Percentiles rank a stretch among this genome's conserved stretches.
Evolutionary conservation across 2,329 filamentous ascomycete species (phyloP).

Genomic region (Fusarium metavorans): DNA sequence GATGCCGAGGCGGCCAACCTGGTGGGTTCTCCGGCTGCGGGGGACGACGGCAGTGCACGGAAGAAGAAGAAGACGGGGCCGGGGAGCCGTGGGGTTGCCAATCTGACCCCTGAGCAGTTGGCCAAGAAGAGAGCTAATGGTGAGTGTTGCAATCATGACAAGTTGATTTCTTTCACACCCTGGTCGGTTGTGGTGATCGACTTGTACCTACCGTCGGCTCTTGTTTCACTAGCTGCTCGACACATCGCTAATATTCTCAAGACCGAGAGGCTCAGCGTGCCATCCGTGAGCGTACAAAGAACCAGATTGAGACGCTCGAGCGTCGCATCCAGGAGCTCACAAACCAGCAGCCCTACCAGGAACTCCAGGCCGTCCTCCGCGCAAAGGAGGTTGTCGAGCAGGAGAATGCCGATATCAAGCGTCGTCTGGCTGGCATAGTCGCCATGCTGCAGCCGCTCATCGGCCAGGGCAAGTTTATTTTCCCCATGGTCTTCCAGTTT

Average conservation of each 20-base stretch:
- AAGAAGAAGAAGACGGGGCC: slow-evolving; percentile 62
- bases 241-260: slow-evolving; percentile 49
- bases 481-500: background rate
- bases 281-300: slow-evolving; percentile 84
- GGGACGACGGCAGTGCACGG: slow-evolving; percentile 34
- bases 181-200: background rate
- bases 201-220: slow-evolving; percentile 8
- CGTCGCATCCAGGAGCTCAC: slow-evolving; percentile 80
- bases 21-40: slow-evolving; percentile 31
- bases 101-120: slow-evolving; percentile 79
- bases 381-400: slow-evolving; percentile 82
- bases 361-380: slow-evolving; percentile 79
- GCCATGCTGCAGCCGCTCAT: slow-evolving; percentile 72
- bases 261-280: slow-evolving; percentile 89
- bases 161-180: background rate
- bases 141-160: slow-evolving; percentile 47
- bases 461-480: slow-evolving; percentile 41
- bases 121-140: slow-evolving; percentile 74
- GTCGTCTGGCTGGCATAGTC: slow-evolving; percentile 74
- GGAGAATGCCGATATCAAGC: slow-evolving; percentile 83
- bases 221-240: background rate
- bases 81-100: slow-evolving; percentile 65
- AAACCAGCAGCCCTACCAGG: slow-evolving; percentile 84
- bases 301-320: slow-evolving; percentile 82
- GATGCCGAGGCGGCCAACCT: slow-evolving; percentile 36